Evolutionary conservation across 192 early-diverging fungal genomes (phyloP).

Genomic region (Podila epigama): DNA sequence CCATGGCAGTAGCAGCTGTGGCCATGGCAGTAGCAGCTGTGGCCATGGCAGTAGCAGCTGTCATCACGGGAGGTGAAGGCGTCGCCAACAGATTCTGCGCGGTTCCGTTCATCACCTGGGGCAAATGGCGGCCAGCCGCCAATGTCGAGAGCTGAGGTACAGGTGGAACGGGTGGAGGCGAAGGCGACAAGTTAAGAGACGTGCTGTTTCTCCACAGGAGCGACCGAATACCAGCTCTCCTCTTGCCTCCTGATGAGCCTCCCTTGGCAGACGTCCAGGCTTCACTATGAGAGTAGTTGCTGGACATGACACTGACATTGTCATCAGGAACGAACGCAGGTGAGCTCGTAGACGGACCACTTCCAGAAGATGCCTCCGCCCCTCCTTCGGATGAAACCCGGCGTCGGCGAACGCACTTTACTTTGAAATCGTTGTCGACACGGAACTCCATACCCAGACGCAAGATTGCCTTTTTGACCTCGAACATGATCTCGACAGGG

Average conservation of each 20-base stretch:
- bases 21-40: too few species aligned
- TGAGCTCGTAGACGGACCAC: background rate
- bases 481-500: constrained; percentile 72
- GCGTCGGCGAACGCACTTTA: constrained; percentile 59
- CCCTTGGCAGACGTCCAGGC: constrained; percentile 42
- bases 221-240: constrained; percentile 41
- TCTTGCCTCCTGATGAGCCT: constrained; percentile 21
- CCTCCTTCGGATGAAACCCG: constrained; percentile 4
- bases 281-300: constrained; percentile 34
- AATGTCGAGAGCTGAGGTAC: constrained; percentile 19
- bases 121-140: constrained; percentile 13
- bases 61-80: too few species aligned
- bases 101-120: constrained; percentile 44
- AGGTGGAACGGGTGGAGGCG: constrained; percentile 33
- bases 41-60: too few species aligned
- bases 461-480: constrained; percentile 66
- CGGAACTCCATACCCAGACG: constrained; percentile 63
- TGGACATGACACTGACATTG: constrained; percentile 39
- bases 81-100: constrained; percentile 14
- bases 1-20: too few species aligned
- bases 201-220: constrained; percentile 44
- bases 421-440: constrained; percentile 65
- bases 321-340: constrained; percentile 21
- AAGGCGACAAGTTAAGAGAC: constrained; percentile 15
- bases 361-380: background rate